Evolutionary conservation across 177 flowering plant species (phyloP).

Genomic region (Vitis hybrid): DNA sequence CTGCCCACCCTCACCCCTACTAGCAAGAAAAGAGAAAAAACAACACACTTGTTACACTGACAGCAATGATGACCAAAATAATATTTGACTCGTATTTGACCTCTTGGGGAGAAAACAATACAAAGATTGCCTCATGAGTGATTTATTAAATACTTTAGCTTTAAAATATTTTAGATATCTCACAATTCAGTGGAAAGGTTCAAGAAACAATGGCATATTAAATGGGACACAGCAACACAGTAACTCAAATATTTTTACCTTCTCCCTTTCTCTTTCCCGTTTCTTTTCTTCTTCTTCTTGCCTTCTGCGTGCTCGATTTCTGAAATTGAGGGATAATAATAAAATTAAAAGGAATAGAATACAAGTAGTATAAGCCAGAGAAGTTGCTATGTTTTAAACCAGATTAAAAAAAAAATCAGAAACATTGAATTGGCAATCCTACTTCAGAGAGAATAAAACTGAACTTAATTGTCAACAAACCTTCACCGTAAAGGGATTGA

Average conservation of each 20-base stretch:
- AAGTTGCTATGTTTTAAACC: neutral
- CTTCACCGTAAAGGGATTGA: neutral
- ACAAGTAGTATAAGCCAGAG: neutral
- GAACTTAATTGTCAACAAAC: neutral
- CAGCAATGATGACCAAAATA: no score
- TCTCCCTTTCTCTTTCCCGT: conserved; percentile 67
- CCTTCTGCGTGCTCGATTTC: conserved; percentile 56
- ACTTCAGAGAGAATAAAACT: neutral
- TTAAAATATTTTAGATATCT: no score
- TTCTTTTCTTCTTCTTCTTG: conserved; percentile 66
- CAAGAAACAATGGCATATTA: neutral
- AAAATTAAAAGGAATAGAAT: neutral
- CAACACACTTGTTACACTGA: no score
- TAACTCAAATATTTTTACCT: conserved; percentile 40
- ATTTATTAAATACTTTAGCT: no score
- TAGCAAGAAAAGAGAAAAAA: no score
- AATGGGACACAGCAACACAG: neutral
- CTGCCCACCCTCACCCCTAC: no score
- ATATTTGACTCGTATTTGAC: no score
- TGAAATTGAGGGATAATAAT: conserved; percentile 17
- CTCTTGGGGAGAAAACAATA: no score
- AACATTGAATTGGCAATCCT: neutral
- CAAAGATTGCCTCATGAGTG: no score
- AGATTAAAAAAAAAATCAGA: neutral
- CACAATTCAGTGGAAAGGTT: neutral